Evolutionary conservation across 164 flowering plant genomes (phyloP), one percentile per base, ranked within the genome.

Genomic region (Chloranthus sessilifolius): DNA sequence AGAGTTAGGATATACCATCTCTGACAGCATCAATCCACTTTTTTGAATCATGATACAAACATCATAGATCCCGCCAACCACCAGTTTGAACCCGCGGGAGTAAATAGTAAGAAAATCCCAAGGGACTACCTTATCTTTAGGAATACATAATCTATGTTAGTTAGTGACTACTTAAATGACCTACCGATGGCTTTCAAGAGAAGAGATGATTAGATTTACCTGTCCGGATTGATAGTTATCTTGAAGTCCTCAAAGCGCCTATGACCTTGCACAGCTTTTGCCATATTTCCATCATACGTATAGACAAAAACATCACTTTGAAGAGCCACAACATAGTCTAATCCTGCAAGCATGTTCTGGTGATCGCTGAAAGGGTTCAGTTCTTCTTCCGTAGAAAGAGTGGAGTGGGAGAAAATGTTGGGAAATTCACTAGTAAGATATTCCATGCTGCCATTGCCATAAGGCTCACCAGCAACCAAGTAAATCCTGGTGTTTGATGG

Each of bases 271-370:
- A 94, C 96, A 34, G 97, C 99, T 74, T 94, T 89, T 45, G 99
- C 99, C 99, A 94, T 94, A 64, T 94, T 94, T 3, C 99, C 99
- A 62, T 94, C 99, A 56, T 83, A 94, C 6, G 99, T 87, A 58
- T 85, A 87, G 36, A 89, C 70, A 62, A 89, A 89, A 8, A 81
- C 94, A 64, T 89, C 84, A 62, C 99, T 89, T 60, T 83, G 72
- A 34, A 89, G 87, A 16, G 99, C 97, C 50, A 94, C 95, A 43
- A 69, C 79, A 59, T 94, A 89, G 56, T 94, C 99, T 61, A 89
- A 52, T 15, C 96, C 99, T 48, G 97, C 99, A 53, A 94, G 70
- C 95, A 85, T 87, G 66, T 89, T 89, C 68, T 85, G 96, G 65
- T 94, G 97, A 66, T 81, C 71, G 65, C 56, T 72, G 61, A 89